Evolutionary conservation across 192 early-diverging fungal species (phyloP), one percentile per base, ranked within the genome.

Genomic region (Coemansia sp.): DNA sequence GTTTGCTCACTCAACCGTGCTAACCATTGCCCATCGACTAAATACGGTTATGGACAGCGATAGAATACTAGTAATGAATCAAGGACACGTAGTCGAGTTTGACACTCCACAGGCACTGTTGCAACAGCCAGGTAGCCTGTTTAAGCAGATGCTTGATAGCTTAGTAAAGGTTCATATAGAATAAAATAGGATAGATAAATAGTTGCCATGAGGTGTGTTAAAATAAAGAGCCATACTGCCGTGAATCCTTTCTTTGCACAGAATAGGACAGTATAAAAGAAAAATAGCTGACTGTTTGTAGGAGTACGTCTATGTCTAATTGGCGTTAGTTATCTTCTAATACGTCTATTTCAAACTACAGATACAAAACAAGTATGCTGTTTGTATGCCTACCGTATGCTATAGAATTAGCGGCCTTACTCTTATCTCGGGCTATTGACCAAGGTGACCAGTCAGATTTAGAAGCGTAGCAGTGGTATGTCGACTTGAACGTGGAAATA

Each of bases 321-420:
- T n/a, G n/a, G n/a, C n/a, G n/a, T n/a, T n/a, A n/a, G n/a, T n/a
- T n/a, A n/a, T n/a, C n/a, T n/a, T n/a, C n/a, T n/a, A 26, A 15
- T 42, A 42, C 9, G 41, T 42, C 41, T 6, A 42, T 42, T 16
- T 15, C 15, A 14, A 42, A 42, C n/a, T 5, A 42, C 41, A 42
- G 41, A 1, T 93, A 86, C 57, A 75, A 84, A 30, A 91, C 89
- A 1, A 89, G 94, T 50, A 67, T 90, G 6, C 78, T 82, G 19
- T 72, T 96, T n/a, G 61, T 93, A 39, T 88, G 94, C 55, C 89
- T 93, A 11, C 94, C 94, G 16, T 84, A 94, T 44, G 84, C 93
- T 57, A 90, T 96, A 57, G 93, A 93, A 5, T 45, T 94, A 0
- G 87, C 90, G 2, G 82, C 88, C 8, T 60, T 94, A 46, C 92